phyloP scores from a whole-genome alignment of 1,284 basidiomycete species.

The Earliella scabrosa region DNA sequence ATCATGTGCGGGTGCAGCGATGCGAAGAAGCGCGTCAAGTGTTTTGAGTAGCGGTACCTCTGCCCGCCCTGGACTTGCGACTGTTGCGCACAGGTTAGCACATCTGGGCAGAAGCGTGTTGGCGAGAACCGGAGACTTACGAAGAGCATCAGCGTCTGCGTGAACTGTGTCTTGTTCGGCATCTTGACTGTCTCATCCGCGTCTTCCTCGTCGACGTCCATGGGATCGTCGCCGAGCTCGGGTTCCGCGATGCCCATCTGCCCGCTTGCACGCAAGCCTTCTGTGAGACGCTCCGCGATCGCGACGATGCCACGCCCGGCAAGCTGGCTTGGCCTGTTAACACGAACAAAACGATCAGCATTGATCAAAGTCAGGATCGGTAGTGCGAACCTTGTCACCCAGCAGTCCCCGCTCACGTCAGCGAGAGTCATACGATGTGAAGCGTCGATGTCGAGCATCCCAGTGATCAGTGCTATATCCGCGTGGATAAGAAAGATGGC shows the following conservation, averaged over 20 bases:
- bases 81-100: too few relatives aligned
- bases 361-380: not conserved
- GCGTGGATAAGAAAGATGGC: not conserved
- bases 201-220: slow-evolving; percentile 49
- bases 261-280: slow-evolving; percentile 66
- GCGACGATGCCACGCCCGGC: slow-evolving; percentile 52
- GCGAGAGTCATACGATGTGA: slow-evolving; percentile 69
- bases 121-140: slow-evolving; percentile 51
- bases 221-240: slow-evolving; percentile 28
- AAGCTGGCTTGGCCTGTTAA: slow-evolving; percentile 70
- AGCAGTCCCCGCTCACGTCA: slow-evolving; percentile 76
- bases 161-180: slow-evolving; percentile 58
- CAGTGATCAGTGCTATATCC: slow-evolving; percentile 66
- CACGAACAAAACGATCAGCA: not conserved
- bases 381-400: slow-evolving; percentile 68
- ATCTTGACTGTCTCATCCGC: slow-evolving; percentile 66
- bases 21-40: slow-evolving; percentile 80
- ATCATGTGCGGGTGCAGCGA: slow-evolving; percentile 55
- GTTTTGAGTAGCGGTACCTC: slow-evolving; percentile 71
- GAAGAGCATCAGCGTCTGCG: slow-evolving; percentile 63
- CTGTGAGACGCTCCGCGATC: slow-evolving; percentile 73
- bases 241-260: slow-evolving; percentile 74
- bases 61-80: slow-evolving; percentile 76
- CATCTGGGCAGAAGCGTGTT: too few relatives aligned
- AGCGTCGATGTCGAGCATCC: slow-evolving; percentile 80